A percentile compares a stretch with the other conserved stretches of the same genome.
Conservation (phyloP, 495 filamentous ascomycete genomes). For the Aspergillus olivimuriae region DNA sequence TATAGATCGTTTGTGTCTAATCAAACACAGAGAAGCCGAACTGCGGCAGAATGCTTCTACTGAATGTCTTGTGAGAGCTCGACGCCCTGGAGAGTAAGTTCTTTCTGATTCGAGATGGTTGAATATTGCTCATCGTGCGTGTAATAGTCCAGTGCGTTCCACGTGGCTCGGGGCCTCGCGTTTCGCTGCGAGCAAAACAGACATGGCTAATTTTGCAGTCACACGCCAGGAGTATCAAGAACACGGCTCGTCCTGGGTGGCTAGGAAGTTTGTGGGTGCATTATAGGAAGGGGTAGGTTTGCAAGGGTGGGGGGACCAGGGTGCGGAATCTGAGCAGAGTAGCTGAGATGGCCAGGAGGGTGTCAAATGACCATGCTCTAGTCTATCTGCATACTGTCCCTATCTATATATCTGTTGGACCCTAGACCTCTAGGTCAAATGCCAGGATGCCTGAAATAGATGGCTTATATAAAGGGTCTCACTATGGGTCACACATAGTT, state of each 20-base stretch:
- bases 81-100: constrained; percentile 57
- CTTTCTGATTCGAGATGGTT: not conserved
- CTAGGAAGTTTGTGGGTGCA: constrained; percentile 77
- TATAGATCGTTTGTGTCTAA: too few species aligned
- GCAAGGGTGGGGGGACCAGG: too few species aligned
- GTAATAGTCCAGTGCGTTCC: constrained; percentile 59
- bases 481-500: too few species aligned
- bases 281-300: too few species aligned
- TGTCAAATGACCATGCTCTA: too few species aligned
- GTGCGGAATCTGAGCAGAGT: too few species aligned
- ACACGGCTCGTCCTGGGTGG: constrained; percentile 70
- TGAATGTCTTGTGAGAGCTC: constrained; percentile 70
- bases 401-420: too few species aligned
- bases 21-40: constrained; percentile 59
- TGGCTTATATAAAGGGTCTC: too few species aligned
- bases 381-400: too few species aligned
- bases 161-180: constrained; percentile 80
- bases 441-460: too few species aligned
- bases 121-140: constrained; percentile 1
- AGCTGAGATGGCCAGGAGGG: too few species aligned
- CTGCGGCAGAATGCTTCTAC: constrained; percentile 66
- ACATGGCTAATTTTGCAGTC: constrained; percentile 57
- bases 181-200: constrained; percentile 61
- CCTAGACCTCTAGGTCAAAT: too few species aligned
- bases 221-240: constrained; percentile 89